Evolutionary conservation across 2,329 filamentous ascomycete genomes (phyloP).

Genomic region (Fusarium papillatum): DNA sequence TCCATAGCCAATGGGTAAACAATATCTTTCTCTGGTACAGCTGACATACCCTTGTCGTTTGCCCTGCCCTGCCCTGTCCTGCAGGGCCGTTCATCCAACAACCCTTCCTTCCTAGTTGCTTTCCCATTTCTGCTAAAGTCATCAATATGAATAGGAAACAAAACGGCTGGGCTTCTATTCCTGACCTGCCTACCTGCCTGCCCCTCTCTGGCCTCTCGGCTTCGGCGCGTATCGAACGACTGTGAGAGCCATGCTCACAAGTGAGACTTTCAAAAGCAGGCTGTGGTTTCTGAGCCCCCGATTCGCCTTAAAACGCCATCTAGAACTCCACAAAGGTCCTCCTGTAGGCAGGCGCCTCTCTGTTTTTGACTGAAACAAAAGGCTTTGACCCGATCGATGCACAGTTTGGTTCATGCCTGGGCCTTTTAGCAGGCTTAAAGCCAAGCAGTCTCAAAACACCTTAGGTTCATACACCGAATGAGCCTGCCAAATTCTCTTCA

Average conservation of each 20-base stretch:
- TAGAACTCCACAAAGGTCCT: not conserved
- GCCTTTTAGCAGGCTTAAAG: not conserved
- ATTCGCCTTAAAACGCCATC: not conserved
- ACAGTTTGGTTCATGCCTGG: not conserved
- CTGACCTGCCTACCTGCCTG: too few relatives aligned
- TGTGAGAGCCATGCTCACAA: not conserved
- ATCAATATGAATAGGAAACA: too few relatives aligned
- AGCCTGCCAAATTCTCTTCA: too few relatives aligned
- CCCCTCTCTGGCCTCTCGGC: not conserved
- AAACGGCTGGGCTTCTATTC: too few relatives aligned
- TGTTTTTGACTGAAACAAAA: too few relatives aligned
- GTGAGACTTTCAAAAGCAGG: not conserved
- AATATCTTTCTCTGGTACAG: not conserved
- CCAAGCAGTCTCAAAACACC: not conserved
- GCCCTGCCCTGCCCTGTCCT: too few relatives aligned
- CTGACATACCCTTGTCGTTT: too few relatives aligned
- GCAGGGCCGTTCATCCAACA: too few relatives aligned
- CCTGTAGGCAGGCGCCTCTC: not conserved
- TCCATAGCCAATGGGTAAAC: not conserved
- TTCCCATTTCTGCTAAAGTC: too few relatives aligned
- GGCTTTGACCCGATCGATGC: not conserved
- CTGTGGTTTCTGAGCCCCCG: not conserved
- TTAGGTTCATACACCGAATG: too few relatives aligned
- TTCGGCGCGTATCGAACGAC: not conserved
- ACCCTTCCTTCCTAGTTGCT: too few relatives aligned